Base-by-base conservation (phyloP, 2,329 filamentous ascomycete genomes). In the Fusarium sp. region DNA sequence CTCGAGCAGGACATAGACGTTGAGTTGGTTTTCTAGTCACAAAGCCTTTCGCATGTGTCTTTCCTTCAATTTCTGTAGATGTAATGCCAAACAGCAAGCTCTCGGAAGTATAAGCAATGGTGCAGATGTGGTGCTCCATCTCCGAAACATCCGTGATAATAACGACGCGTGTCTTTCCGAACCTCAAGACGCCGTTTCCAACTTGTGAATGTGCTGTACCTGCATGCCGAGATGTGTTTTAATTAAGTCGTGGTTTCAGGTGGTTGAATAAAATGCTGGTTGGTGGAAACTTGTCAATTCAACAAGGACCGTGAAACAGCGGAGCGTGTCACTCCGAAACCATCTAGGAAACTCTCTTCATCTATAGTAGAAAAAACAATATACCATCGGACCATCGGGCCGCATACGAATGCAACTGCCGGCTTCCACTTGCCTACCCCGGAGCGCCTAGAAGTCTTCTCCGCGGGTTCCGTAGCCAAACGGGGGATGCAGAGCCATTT, bases 1-100 rank as follows among this genome's bases (percentile, higher is more conserved):
- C 22, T 60, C 57, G 15, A 60, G 57, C 57, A 60, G 57, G n/a
- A 60, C 57, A 27, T 57, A 57, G 54, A n/a, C 20, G 20, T 20
- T 20, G 20, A 20, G 20, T 20, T 20, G 27, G 27, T 7, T 30
- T 30, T 30, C 27, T 7, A 7, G 27, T 30, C 27, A 30, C 5
- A 7, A 7, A 30, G 27, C 8, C 27, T 30, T 30, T 17, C n/a
- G 10, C 27, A 3, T 52, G 4, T 25, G 5, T 10, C 12, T 32
- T 52, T 12, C 9, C 32, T n/a, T 52, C 6, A 52, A 52, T n/a
- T 12, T 4, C 20, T 32, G 3, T 17, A 6, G 1, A 6, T 32
- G 10, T 4, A 20, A 32, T 32, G 6, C n/a, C 27, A 52, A 8
- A 2, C 11, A 20, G 17, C 2, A 52, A 52, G 17, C 10, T 14